Evolutionary conservation across 2,329 filamentous ascomycete species (phyloP), one percentile per base, ranked within the genome.

Genomic region (Fusarium sp.): DNA sequence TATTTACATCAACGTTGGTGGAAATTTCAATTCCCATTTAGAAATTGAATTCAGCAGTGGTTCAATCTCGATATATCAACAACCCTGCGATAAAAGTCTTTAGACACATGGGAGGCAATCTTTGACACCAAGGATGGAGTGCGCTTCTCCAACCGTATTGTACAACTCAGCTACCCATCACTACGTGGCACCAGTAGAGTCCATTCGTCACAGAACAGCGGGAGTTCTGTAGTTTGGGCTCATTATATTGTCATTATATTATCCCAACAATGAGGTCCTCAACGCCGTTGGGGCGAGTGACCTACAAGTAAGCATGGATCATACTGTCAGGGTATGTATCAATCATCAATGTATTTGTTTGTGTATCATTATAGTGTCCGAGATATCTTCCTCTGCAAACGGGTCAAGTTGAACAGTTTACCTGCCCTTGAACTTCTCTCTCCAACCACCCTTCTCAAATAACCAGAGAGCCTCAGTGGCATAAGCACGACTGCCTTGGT

Each of bases 391-490:
- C 32, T 52, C 25, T 41, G n/a, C 18, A 16, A 48, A 16, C 10
- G 29, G 13, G 20, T 7, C 27, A 27, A 16, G 49, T 16, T 44
- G 30, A 41, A 81, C 78, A 80, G 11, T 41, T 41, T 41, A 52
- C 83, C 85, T 81, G 81, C 88, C 88, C 81, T 84, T 86, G 82
- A 82, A 86, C 80, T 79, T 87, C 83, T 82, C 90, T 81, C 77
- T 92, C 92, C 85, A 92, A 77, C 85, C 92, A 71, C 93, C 93
- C 79, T 88, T 89, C 76, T 89, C 87, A 71, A 87, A 94, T 66
- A 97, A 80, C 94, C 95, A 98, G 18, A 98, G 82, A 2, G 94
- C 94, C 79, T 98, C 95, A 6, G 92, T 90, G 13, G 95, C 94
- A 84, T 94, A 97, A 1, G 92, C 91, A 75, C 90, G 88, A 52